Conservation (phyloP, 371 early-diverging fungal genomes). For the Mycotypha africana region DNA sequence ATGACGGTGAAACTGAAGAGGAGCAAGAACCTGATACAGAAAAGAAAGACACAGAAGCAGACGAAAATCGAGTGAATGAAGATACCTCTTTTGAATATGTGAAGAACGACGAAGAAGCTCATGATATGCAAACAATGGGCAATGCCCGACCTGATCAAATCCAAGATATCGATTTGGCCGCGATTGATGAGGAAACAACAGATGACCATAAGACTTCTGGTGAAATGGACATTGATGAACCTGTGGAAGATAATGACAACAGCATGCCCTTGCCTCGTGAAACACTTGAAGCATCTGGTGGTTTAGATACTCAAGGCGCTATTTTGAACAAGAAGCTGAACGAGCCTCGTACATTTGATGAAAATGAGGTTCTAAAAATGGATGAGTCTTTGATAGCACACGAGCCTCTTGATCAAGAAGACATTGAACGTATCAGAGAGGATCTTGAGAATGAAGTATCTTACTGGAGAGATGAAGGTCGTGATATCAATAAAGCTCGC, state of each 20-base stretch:
- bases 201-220: slow-evolving; percentile 47
- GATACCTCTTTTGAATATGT: slow-evolving; percentile 70
- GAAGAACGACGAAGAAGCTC: slow-evolving; percentile 68
- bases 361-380: slow-evolving; percentile 28
- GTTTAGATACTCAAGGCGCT: slow-evolving; percentile 26
- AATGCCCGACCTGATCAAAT: slow-evolving; percentile 72
- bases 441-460: slow-evolving; percentile 51
- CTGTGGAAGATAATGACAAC: slow-evolving; percentile 31
- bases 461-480: slow-evolving; percentile 57
- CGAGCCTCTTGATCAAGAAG: slow-evolving; percentile 56
- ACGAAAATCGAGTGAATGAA: slow-evolving; percentile 50
- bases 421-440: slow-evolving; percentile 56
- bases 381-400: slow-evolving; percentile 46
- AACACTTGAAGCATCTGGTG: slow-evolving; percentile 24
- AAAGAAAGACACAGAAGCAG: slow-evolving; percentile 38
- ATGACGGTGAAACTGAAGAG: slow-evolving; percentile 42
- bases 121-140: slow-evolving; percentile 75
- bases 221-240: slow-evolving; percentile 53
- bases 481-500: slow-evolving; percentile 60
- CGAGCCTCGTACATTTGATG: slow-evolving; percentile 21
- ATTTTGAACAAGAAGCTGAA: slow-evolving; percentile 33
- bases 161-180: slow-evolving; percentile 52
- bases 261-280: slow-evolving; percentile 38
- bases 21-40: slow-evolving; percentile 46
- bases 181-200: slow-evolving; percentile 52